Percentiles rank a stretch among this genome's conserved stretches.
Conservation (phyloP, 2,329 filamentous ascomycete species). For the Cladophialophora chaetospira region DNA sequence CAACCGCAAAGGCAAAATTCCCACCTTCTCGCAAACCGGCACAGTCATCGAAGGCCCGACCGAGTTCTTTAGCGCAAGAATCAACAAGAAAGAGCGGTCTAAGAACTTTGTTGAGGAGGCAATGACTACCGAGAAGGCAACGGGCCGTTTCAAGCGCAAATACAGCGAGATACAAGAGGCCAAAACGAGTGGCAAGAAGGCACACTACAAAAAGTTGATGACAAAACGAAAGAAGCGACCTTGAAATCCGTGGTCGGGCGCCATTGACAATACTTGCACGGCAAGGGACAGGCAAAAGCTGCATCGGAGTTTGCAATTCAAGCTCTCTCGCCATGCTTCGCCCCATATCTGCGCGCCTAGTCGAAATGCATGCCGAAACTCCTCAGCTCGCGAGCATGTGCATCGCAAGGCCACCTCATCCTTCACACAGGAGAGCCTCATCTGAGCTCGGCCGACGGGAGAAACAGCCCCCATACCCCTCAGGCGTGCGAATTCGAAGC, state of each 20-base stretch:
- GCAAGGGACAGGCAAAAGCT: neutral
- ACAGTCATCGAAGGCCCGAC: conserved; percentile 86
- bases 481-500: too few species aligned
- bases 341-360: neutral
- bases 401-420: neutral
- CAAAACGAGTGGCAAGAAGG: conserved; percentile 87
- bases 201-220: conserved; percentile 79
- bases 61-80: conserved; percentile 78
- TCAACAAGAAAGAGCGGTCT: conserved; percentile 86
- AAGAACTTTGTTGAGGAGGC: conserved; percentile 84
- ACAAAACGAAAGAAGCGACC: conserved; percentile 50
- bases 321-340: neutral
- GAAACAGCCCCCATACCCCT: too few species aligned
- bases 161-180: conserved; percentile 80
- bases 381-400: neutral
- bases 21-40: conserved; percentile 85
- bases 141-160: conserved; percentile 78
- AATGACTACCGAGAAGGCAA: conserved; percentile 66
- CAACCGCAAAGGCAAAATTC: conserved; percentile 65
- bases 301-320: neutral
- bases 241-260: neutral
- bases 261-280: neutral
- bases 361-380: too few species aligned
- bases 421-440: neutral
- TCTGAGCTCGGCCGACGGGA: neutral